Base-by-base conservation (phyloP, 352 stramenopile genomes). In the Phytophthora pinifolia region DNA sequence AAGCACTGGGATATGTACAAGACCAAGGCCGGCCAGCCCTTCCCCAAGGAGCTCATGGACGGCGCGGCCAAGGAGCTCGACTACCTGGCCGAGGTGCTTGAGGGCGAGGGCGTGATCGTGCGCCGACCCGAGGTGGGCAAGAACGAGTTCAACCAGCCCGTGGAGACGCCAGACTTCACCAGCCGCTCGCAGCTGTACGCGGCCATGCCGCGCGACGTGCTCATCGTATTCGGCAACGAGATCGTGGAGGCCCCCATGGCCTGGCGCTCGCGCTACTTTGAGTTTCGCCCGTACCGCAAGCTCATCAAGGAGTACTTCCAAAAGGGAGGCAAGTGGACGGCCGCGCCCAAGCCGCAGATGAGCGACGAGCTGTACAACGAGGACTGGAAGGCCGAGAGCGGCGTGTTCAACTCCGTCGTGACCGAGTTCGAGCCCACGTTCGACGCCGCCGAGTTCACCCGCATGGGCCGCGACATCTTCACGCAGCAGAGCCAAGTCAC, bases 1-100 rank as follows among this genome's bases (percentile, higher is more conserved):
- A 93, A 93, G 49, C 88, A 86, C 64, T 96, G 88, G 88, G 76
- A 94, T 45, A 95, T 96, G 86, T 96, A 93, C 76, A 91, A 96
- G 69, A 89, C 66, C 41, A 65, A 93, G 52, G 78, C 71, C 46
- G 88, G 88, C 9, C 68, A 88, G 59, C 55, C 74, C 18, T 96
- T 96, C 72, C 86, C 86, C 12, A 58, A 71, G 44, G 66, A 96
- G 42, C 73, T 96, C 37, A 79, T 94, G 54, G 67, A 83, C 29
- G 76, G 72, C 34, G 87, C 87, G 0, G 67, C 70, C 42, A 83
- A 84, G 52, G 88, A 96, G 48, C 79, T 96, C 18, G 86, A 96
- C 72, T 92, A 96, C 56, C 76, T 96, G 22, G 76, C 82, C 1
- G 56, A 93, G 9, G 85, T 96, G 45, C 77, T 96, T 2, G 73